phyloP scores from a whole-genome alignment of 2,329 filamentous ascomycete genomes.

The Talaromyces sp. region DNA sequence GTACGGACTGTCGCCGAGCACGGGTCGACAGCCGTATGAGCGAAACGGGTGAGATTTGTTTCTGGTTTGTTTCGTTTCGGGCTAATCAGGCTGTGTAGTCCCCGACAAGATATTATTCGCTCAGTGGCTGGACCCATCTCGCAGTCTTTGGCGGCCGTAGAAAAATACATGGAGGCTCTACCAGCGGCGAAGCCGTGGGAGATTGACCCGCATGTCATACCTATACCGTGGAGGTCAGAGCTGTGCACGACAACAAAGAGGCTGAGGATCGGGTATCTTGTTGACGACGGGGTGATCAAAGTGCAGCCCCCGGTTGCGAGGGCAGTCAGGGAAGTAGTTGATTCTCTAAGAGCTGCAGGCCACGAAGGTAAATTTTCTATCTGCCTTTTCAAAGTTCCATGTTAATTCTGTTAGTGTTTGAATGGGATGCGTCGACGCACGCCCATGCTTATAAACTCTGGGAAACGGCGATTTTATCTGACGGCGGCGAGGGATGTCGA shows the following conservation, averaged over 20 bases:
- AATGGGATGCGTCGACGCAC: conserved; percentile 27
- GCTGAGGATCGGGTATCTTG: conserved; percentile 57
- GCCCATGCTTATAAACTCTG: conserved; percentile 25
- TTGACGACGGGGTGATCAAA: conserved; percentile 56
- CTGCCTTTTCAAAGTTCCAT: background rate
- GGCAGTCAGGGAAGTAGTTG: conserved; percentile 50
- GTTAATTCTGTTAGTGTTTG: conserved; percentile 20
- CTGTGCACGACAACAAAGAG: conserved; percentile 20
- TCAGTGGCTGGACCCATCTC: conserved; percentile 26
- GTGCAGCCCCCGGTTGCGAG: conserved; percentile 57
- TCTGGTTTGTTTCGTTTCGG: conserved; percentile 14
- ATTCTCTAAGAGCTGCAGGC: conserved; percentile 54
- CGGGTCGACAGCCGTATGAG: conserved; percentile 31
- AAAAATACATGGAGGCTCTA: conserved; percentile 30
- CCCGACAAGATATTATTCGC: conserved; percentile 22
- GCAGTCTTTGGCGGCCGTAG: conserved; percentile 21
- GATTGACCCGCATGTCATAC: conserved; percentile 30
- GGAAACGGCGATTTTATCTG: conserved; percentile 28
- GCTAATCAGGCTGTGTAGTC: conserved; percentile 16
- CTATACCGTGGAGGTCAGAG: conserved; percentile 32
- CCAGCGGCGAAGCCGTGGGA: conserved; percentile 25
- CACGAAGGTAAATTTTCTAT: conserved; percentile 39
- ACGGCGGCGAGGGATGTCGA: conserved; percentile 27
- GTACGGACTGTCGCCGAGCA: conserved; percentile 33
- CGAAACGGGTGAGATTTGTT: conserved; percentile 25